Base-by-base conservation (phyloP, 1,139 yeast species). In the Yamadazyma triangularis region DNA sequence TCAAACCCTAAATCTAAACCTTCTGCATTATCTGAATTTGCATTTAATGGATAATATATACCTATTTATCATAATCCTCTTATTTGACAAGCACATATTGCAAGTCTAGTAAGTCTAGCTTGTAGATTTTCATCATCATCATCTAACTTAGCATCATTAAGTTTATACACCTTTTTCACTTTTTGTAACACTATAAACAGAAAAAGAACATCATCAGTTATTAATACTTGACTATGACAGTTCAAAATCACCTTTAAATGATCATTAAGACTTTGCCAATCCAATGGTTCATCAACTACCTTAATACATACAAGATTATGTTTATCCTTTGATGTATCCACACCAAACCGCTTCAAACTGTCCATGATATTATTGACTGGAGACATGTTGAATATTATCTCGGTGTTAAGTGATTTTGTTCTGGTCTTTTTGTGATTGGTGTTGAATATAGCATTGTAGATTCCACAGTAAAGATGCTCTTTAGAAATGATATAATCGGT, bases 301-400 rank as follows among this genome's bases (percentile, higher is more conserved):
- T 60, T 62, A n/a, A 68, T 44, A 8, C 54, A 61, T n/a, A n/a
- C n/a, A 3, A 67, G 47, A 9, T 63, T 39, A 29, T 52, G 23
- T 4, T 12, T 15, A 6, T 27, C 37, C 15, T 53, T 8, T 45
- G 38, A 26, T 11, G 51, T 52, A 42, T 60, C 67, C 12, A 68
- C 56, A 1, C 73, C 73, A 45, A 68, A 68, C 33, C 61, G 42
- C 32, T 53, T 59, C 38, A 68, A 51, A 1, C 73, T 70, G 35
- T 68, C 73, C 52, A 57, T 53, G 27, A 68, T 63, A 36, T 64
- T 67, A 48, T 66, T 68, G 11, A 61, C 53, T 2, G 73, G 72
- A 4, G 69, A 62, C 35, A 68, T 51, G 38, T 56, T 63, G 40
- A 60, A 56, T 15, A 68, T 57, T 23, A 67, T 60, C 39, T 68